phyloP scores from a whole-genome alignment of 805 yeast genomes.

The Saccharomyces jurei region DNA sequence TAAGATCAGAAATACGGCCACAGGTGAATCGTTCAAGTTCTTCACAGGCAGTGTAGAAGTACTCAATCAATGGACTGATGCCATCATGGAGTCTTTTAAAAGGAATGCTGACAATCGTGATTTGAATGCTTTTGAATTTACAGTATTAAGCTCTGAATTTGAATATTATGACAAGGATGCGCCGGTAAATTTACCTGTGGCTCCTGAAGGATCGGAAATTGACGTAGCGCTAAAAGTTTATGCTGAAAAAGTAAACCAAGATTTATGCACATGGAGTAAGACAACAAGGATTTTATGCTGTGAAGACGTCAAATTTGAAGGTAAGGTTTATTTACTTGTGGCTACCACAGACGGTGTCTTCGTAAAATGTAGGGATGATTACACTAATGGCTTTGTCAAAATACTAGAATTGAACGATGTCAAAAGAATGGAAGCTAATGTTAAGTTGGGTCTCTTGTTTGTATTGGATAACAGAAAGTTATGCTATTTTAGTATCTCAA shows the following conservation, averaged over 20 bases:
- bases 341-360: constrained; percentile 63
- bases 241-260: constrained; percentile 13
- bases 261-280: constrained; percentile 4
- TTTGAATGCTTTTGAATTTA: constrained; percentile 47
- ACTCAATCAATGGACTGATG: constrained; percentile 49
- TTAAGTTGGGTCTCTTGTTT: constrained; percentile 46
- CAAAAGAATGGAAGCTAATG: constrained; percentile 44
- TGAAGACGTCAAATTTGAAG: constrained; percentile 39
- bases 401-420: constrained; percentile 38
- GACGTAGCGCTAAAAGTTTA: constrained; percentile 33
- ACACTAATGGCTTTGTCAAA: constrained; percentile 10
- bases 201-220: constrained; percentile 46
- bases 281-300: constrained; percentile 38
- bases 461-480: constrained; percentile 52
- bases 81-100: constrained; percentile 42
- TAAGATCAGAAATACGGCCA: constrained; percentile 52
- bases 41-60: constrained; percentile 41
- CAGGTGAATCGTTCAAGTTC: constrained; percentile 46
- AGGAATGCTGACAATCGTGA: constrained; percentile 31
- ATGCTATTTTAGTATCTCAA: constrained; percentile 55
- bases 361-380: constrained; percentile 28
- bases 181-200: constrained; percentile 44
- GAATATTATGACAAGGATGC: constrained; percentile 52
- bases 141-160: constrained; percentile 51
- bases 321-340: constrained; percentile 40